Conservation (phyloP, 306 rosid genomes). For the Sechiopsis laciniata region DNA sequence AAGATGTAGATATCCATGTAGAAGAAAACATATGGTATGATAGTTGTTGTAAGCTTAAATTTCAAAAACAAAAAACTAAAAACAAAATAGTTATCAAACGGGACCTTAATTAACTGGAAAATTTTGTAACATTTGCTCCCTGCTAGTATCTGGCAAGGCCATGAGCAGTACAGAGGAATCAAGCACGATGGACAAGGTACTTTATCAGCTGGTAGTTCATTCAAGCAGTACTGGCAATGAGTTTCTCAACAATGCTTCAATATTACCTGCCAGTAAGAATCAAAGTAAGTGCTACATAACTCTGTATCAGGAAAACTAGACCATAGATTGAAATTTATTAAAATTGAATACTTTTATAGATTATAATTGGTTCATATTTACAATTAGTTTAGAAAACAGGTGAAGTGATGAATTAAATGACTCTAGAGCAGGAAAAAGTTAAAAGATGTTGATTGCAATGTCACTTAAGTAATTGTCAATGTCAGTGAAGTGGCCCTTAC, state of each 20-base stretch:
- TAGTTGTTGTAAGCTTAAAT: too few species aligned
- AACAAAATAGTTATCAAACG: too few species aligned
- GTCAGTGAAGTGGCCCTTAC: neutral
- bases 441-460: neutral
- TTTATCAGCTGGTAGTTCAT: conserved; percentile 70
- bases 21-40: too few species aligned
- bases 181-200: conserved; percentile 83
- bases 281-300: conserved; percentile 4
- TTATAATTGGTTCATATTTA: neutral
- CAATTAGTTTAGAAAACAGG: neutral
- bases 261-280: conserved; percentile 44
- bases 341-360: neutral
- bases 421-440: neutral
- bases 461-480: too few species aligned
- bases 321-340: neutral
- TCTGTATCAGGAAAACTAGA: neutral
- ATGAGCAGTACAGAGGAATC: conserved; percentile 70
- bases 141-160: conserved; percentile 53
- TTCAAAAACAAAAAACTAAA: too few species aligned
- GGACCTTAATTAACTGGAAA: too few species aligned
- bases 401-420: neutral
- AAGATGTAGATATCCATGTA: too few species aligned
- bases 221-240: conserved; percentile 84
- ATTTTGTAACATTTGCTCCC: conserved; percentile 40
- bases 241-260: conserved; percentile 70